A percentile compares a stretch with the other conserved stretches of the same genome.
Evolutionary conservation across 2,329 filamentous ascomycete species (phyloP).

Genomic region (Calonectria crousiana): DNA sequence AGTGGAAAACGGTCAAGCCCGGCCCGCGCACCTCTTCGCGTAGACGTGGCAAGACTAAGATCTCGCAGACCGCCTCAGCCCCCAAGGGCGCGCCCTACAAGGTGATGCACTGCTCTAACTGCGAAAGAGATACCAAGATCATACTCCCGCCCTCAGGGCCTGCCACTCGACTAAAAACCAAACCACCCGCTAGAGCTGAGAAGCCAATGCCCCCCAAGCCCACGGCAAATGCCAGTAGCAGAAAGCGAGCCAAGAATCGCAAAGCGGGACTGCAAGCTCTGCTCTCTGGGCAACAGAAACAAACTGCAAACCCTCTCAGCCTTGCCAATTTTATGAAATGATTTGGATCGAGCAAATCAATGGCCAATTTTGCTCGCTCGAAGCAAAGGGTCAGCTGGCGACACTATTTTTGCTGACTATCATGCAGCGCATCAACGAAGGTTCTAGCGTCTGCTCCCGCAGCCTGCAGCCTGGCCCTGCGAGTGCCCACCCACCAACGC

Average conservation of each 20-base stretch:
- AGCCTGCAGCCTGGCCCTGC: constrained; percentile 18
- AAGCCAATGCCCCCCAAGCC: constrained; percentile 43
- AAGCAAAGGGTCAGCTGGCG: constrained; percentile 21
- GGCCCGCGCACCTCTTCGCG: constrained; percentile 40
- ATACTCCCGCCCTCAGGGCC: constrained; percentile 53
- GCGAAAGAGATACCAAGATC: constrained; percentile 57
- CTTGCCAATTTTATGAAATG: constrained; percentile 67
- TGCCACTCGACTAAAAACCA: constrained; percentile 40
- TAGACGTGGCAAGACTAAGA: constrained; percentile 22
- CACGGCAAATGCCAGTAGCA: constrained; percentile 69
- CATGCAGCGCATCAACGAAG: constrained; percentile 31
- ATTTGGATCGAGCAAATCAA: not conserved
- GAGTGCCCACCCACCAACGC: not conserved
- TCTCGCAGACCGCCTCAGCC: not conserved
- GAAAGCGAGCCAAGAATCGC: constrained; percentile 73
- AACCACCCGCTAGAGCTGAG: constrained; percentile 35
- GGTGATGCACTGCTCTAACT: constrained; percentile 59
- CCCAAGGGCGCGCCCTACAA: constrained; percentile 46
- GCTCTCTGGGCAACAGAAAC: constrained; percentile 65
- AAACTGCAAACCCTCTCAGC: constrained; percentile 58
- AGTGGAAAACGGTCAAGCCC: constrained; percentile 58
- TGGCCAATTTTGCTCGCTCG: not conserved
- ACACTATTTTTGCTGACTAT: not conserved
- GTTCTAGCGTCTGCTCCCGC: constrained; percentile 39
- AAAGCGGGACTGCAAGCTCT: constrained; percentile 76